These are phyloP conservation scores for Penicillium sp. DNA, from an alignment of 2,329 filamentous ascomycete species.

Conservation along the genomic window DNA sequence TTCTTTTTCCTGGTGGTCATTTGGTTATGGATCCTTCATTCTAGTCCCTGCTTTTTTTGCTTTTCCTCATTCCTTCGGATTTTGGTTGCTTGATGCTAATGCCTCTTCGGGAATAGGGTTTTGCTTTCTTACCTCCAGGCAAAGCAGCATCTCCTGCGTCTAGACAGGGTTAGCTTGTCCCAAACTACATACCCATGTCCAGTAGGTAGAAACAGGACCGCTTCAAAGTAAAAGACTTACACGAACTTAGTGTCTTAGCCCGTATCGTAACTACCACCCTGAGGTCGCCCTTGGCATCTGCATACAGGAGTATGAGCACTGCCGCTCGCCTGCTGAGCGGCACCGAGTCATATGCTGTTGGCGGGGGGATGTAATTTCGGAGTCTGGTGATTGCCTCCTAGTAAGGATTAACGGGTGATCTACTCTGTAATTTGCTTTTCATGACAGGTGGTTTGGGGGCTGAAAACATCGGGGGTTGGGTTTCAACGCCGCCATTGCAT, in stretches of 20 bases:
- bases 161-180: slow-evolving; percentile 25
- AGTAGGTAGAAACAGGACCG: slow-evolving; percentile 17
- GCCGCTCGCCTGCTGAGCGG: slow-evolving; percentile 72
- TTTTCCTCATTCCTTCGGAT: not conserved
- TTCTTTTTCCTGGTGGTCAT: not conserved
- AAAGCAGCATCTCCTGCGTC: slow-evolving; percentile 84
- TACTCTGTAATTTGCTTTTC: not conserved
- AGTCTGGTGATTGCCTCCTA: slow-evolving; percentile 59
- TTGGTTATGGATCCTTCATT: not conserved
- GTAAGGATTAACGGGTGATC: not conserved
- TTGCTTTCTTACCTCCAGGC: slow-evolving; percentile 67
- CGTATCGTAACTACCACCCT: slow-evolving; percentile 66
- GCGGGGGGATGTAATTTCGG: slow-evolving; percentile 57
- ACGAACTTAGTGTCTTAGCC: slow-evolving; percentile 60
- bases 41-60: not conserved
- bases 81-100: not conserved
- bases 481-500: slow-evolving; percentile 13
- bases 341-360: slow-evolving; percentile 58
- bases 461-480: slow-evolving; percentile 3
- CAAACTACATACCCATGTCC: slow-evolving; percentile 14
- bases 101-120: not conserved
- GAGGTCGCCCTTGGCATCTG: slow-evolving; percentile 78
- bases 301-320: slow-evolving; percentile 84
- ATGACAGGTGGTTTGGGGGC: slow-evolving; percentile 5
- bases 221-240: slow-evolving; percentile 33